Base-by-base conservation (phyloP, 176 grass and related monocot genomes). In the Metroxylon sagu region DNA sequence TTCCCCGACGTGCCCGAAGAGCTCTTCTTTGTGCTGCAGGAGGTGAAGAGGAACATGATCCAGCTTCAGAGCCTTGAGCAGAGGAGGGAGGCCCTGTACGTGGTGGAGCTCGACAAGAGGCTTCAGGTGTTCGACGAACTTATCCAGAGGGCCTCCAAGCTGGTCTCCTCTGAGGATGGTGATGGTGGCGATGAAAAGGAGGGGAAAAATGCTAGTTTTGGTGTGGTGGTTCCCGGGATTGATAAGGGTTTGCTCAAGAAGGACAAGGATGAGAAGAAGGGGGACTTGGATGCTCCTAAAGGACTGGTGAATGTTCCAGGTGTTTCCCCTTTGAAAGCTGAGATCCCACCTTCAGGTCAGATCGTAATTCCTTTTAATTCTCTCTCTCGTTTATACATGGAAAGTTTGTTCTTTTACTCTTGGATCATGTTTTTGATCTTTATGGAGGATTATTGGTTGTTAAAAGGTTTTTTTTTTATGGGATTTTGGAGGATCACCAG, bases 41-140 rank as follows among this genome's bases (percentile, higher is more conserved):
- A 97, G 78, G 87, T 76, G 1, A 82, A 71, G 81, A 83, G 61
- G 80, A 90, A 85, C 61, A 68, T 70, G 61, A 57, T 88, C 58
- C 26, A 56, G 17, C 69, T 97, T 39, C 75, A 79, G 61, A 64
- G 75, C 49, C 65, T 75, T 62, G 80, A 78, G 73, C 86, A 88
- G 84, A 72, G 87, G 48, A 97, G 85, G 86, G 92, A 97, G 65
- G 87, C 87, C 23, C 71, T 75, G 55, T 35, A 84, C 55, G 71
- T 97, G 58, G 62, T 88, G 58, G 86, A 88, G 81, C 67, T 97
- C 72, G 92, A 97, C 57, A 70, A 69, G 65, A 43, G 81, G 29
- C 79, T 88, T 66, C 82, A 78, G 71, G 43, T 90, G 51, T 90
- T 96, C 21, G 92, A 96, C 28, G 83, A 79, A 5, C 71, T 96